Base-by-base conservation (phyloP, 1,139 yeast genomes). In the Petasospora rhodanensis region DNA sequence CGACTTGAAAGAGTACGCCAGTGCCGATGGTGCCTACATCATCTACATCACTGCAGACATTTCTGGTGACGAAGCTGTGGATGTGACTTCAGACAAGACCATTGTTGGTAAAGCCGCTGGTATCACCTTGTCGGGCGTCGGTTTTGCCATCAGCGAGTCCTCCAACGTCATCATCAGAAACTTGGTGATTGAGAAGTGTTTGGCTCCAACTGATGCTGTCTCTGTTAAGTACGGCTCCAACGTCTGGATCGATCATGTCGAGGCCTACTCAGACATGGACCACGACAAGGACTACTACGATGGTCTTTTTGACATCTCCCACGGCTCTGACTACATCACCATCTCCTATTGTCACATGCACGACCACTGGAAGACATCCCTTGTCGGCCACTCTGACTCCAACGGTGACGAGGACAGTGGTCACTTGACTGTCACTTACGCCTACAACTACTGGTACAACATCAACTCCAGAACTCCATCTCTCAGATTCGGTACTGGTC, bases 311-410 rank as follows among this genome's bases (percentile, higher is more conserved):
- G 26, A 24, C 14, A n/a, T 24, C 12, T 11, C 26, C 12, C 26
- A 24, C 20, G 26, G 20, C 12, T 24, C 26, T 11, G 26, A 24
- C 20, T 24, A 24, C 20, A 13, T 24, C 20, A 24, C 26, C 14
- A 17, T 24, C 20, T 24, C 26, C 20, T 16, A 24, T 20, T 14
- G 18, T 16, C 12, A 24, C 14, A 10, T 24, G 20, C 26, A 24
- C 20, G 26, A 24, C 20, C 26, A 24, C 26, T 24, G 26, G 26
- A 24, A 24, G 26, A n/a, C 26, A 6, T 24, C 26, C 12, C 26
- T 24, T 11, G 26, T 24, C 12, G 26, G 26, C 26, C 26, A 24
- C 26, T 24, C 26, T 10, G 26, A 24, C 26, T 16, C 19, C 9
- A 24, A 24, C 26, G 20, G 26, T 17, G 18, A 12, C 14, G 13